Base-by-base conservation (phyloP, 2,329 filamentous ascomycete species). In the Paraphaeosphaeria minitans region DNA sequence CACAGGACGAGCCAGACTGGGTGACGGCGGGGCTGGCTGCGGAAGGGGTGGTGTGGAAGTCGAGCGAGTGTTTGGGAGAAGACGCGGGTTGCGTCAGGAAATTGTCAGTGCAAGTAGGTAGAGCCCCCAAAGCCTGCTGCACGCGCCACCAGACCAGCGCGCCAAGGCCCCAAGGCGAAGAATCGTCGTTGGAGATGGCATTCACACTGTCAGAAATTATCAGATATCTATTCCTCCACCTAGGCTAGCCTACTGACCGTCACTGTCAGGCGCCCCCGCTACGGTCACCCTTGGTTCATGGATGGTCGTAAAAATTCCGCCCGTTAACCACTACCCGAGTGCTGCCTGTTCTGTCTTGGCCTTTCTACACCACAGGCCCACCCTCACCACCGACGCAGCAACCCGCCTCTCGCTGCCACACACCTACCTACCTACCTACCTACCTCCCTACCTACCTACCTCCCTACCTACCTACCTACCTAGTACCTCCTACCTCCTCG, bases 1-100 rank as follows among this genome's bases (percentile, higher is more conserved):
- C 57, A 76, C 75, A 75, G 72, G 75, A 76, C 74, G 76, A 79
- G 76, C 75, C 75, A 75, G 81, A 80, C 80, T 79, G 75, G 74
- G 52, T 46, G 53, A 67, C 59, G 67, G 66, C 65, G 68, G 70
- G 69, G 72, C 69, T 70, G 67, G 69, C 71, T 65, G 57, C 61
- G 53, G 61, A 56, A 43, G 57, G 57, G 58, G 54, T 63, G 58
- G 49, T 52, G 62, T 55, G 59, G 55, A 50, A 61, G 41, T 52
- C 48, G 55, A 61, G 35, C 55, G 57, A 45, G 48, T 60, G 62
- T 55, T 50, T 55, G 52, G 63, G 31, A 35, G 55, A 51, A 45
- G 13, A 48, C 45, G 3, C 33, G 58, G 58, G 45, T 35, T 37
- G 41, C 42, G 3, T 10, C 29, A 31, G 27, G 42, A 52, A 46